Evolutionary conservation across 169 alveolate species (phyloP).

Genomic region (Toxoplasma gondii): DNA sequence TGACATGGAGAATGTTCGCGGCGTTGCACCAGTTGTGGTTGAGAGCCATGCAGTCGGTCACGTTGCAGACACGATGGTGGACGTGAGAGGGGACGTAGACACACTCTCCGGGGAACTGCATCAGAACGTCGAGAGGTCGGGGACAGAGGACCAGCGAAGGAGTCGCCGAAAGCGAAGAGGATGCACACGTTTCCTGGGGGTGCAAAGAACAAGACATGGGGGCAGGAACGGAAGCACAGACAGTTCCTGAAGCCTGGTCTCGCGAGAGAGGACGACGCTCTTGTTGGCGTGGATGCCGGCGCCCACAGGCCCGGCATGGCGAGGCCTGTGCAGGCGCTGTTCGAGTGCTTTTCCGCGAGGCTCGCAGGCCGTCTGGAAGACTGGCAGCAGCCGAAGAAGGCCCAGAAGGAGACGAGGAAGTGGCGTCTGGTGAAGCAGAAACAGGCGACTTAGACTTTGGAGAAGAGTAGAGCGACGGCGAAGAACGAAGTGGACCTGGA

Average conservation of each 20-base stretch:
- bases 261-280: background rate
- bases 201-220: no score
- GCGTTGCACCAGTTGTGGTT: constrained; percentile 71
- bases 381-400: background rate
- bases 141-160: background rate
- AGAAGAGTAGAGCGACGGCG: background rate
- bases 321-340: background rate
- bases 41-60: constrained; percentile 54
- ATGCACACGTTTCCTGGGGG: no score
- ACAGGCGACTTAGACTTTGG: background rate
- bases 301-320: background rate
- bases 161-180: background rate
- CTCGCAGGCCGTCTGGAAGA: background rate
- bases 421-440: no score
- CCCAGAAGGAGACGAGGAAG: no score
- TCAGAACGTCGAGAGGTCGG: background rate
- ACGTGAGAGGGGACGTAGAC: constrained; percentile 65
- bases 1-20: constrained; percentile 12
- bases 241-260: background rate
- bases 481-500: background rate
- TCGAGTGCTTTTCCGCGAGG: no score
- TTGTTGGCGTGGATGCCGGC: background rate
- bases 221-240: no score
- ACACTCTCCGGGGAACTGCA: constrained; percentile 60
- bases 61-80: constrained; percentile 60